Evolutionary conservation across 257 asterid genomes (phyloP).

Genomic region (Solanum pimpinellifolium): DNA sequence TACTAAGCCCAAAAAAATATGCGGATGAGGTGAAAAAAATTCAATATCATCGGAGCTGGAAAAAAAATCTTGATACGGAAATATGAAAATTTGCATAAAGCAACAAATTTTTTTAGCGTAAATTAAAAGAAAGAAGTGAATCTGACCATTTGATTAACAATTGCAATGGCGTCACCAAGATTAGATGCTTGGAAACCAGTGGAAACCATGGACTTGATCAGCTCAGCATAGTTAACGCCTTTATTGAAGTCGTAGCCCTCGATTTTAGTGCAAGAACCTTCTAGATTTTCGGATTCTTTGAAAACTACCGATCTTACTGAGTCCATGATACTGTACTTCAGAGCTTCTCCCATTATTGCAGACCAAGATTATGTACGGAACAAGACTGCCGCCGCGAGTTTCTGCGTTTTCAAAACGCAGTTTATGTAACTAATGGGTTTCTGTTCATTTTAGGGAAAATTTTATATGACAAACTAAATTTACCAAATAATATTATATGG

Average conservation of each 20-base stretch:
- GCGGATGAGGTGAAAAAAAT: not conserved
- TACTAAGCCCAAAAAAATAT: not conserved
- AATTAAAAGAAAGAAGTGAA: not conserved
- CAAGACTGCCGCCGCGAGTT: not conserved
- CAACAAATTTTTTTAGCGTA: not conserved
- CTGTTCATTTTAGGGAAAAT: too few species aligned
- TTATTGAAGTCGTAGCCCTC: slow-evolving; percentile 81
- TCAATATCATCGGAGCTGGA: not conserved
- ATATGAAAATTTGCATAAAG: not conserved
- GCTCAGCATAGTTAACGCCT: slow-evolving; percentile 59
- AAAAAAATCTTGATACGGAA: not conserved
- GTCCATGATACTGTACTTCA: slow-evolving; percentile 24
- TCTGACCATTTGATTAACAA: slow-evolving; percentile 77
- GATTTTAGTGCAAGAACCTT: slow-evolving; percentile 39
- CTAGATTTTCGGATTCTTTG: slow-evolving; percentile 58
- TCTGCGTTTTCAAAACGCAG: not conserved
- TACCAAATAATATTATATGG: too few species aligned
- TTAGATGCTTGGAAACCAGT: slow-evolving; percentile 96
- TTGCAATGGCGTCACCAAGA: slow-evolving; percentile 81
- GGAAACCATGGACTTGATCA: slow-evolving; percentile 57
- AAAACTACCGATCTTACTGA: slow-evolving; percentile 43
- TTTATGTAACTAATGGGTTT: too few species aligned
- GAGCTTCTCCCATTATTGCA: slow-evolving; percentile 26
- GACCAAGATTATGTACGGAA: not conserved
- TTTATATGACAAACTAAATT: too few species aligned